Evolutionary conservation across 169 alveolate genomes (phyloP), one percentile per base, ranked within the genome.

Genomic region (Plasmodium berghei): DNA sequence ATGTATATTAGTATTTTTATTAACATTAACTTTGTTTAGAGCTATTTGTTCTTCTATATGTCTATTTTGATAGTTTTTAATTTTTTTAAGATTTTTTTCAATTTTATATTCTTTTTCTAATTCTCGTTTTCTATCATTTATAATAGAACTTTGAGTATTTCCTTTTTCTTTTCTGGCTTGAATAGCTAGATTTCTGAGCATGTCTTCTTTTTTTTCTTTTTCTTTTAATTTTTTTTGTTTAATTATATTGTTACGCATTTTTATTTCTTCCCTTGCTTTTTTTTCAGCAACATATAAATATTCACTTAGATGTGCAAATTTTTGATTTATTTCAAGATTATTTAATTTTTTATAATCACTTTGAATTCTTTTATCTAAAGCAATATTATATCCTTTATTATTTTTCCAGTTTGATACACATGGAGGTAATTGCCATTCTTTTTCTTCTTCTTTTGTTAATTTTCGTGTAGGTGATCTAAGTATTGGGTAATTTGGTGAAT

Each of bases 331-430:
- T 42, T 96, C 92, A 20, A 94, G 95, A 72, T 96, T 98, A 87
- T 97, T 96, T 88, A 98, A 93, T 77, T 97, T 95, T 64, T 99
- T 92, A 63, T 99, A 99, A 87, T 98, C 99, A n/a, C 99, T 99
- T 55, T 97, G 97, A 12, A 98, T 95, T 69, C 99, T 95, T 97
- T 97, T 98, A 92, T 98, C 99, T 18, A 98, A 90, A 8, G 99
- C 99, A 42, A 98, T 97, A 40, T 99, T 98, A 93, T 97, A 98
- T 0, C 99, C 99, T 96, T 97, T 97, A 54, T 98, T 98, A 77
- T 98, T 98, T 93, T 97, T 98, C 99, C 99, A 98, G 93, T 98
- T 98, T 66, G 99, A 96, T 64, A 98, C 97, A 72, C 99, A 97
- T 2, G 99, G 99, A 16, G 99, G 99, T 49, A 98, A 96, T 95